Evolutionary conservation across 805 yeast species (phyloP), one percentile per base, ranked within the genome.

Genomic region (Ogataea paraovalis): DNA sequence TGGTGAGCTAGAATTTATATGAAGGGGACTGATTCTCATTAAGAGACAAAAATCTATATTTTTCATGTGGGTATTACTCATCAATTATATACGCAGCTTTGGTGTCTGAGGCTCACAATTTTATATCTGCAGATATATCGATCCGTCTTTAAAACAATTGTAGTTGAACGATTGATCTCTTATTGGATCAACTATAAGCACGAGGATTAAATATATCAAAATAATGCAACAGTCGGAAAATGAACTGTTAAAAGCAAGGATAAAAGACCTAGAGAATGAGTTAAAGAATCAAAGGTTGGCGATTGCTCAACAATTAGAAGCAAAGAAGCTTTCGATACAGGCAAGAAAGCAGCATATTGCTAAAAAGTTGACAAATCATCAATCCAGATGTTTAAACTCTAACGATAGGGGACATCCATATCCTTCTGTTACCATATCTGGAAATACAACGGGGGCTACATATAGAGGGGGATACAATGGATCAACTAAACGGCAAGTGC

Each of bases 391-490:
- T 39, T 16, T 40, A 40, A 37, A 47, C 6, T 30, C 16, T 12
- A 5, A n/a, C n/a, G n/a, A 7, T 12, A 30, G 34, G 38, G 2
- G 23, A 44, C 20, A 41, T 48, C 5, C 36, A 34, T 16, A 8
- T n/a, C 30, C 13, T 14, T 10, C 18, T n/a, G 20, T 19, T 47
- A 18, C 25, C 37, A 27, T 27, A 4, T 18, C 36, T 12, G 45
- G 51, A 20, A 41, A 57, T 20, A 34, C 50, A 2, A 42, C 48
- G 20, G 43, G 58, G 21, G 32, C 51, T 3, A 41, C 50, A 4
- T 44, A 33, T 27, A 46, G 58, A 39, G 56, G 64, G 12, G 44
- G 61, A 1, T 58, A 52, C 25, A 49, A 59, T 37, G 59, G 64
- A 22, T 28, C 14, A 39, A 27, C 28, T 25, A 25, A 14, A 14